phyloP scores from a whole-genome alignment of 78 protist genomes.

The Chrysochromulina parva region DNA sequence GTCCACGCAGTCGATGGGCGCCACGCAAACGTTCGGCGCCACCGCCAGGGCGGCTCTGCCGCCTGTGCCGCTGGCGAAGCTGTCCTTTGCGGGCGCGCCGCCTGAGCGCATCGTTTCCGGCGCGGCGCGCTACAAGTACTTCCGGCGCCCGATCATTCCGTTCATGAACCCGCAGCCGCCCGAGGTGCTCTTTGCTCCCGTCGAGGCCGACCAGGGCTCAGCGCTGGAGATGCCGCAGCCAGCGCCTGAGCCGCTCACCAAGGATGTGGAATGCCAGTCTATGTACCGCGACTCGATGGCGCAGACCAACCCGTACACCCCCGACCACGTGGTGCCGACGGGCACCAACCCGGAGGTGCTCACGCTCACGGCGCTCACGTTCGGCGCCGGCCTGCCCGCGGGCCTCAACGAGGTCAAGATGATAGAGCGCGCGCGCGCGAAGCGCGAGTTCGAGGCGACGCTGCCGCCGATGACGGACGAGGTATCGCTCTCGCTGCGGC shows the following conservation, averaged over 20 bases:
- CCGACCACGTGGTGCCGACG: constrained; percentile 56
- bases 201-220: not conserved
- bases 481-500: constrained; percentile 32
- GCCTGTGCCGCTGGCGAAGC: no score
- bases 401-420: constrained; percentile 62
- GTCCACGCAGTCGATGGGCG: no score
- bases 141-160: constrained; percentile 25
- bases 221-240: not conserved
- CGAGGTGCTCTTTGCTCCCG: not conserved
- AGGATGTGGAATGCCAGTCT: constrained; percentile 34
- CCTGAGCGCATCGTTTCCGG: not conserved
- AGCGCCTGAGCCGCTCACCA: not conserved
- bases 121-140: constrained; percentile 32
- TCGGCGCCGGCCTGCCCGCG: constrained; percentile 71
- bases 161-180: constrained; percentile 33
- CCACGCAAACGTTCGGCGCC: no score
- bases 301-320: constrained; percentile 88
- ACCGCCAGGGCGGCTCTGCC: no score
- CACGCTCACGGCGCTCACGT: constrained; percentile 53
- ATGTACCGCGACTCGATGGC: constrained; percentile 69
- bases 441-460: constrained; percentile 58
- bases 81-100: not conserved
- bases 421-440: constrained; percentile 69
- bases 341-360: constrained; percentile 78
- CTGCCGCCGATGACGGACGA: constrained; percentile 72